A percentile compares a stretch with the other conserved stretches of the same genome.
Evolutionary conservation across 208 protist genomes (phyloP).

Genomic region (Crithidia sp.): DNA sequence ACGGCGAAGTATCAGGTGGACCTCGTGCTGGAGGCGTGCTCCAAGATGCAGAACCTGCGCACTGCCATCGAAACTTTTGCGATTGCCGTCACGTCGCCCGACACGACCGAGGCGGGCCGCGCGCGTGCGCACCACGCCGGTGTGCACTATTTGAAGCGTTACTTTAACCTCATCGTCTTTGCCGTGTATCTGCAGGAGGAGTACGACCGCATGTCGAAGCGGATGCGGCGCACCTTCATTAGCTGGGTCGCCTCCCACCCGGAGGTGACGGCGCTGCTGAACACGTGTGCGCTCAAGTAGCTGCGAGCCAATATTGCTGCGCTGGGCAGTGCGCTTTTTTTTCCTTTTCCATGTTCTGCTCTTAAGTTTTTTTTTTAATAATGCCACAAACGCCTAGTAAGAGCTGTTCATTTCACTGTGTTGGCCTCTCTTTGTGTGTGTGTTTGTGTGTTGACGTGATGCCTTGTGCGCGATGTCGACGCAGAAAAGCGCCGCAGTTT

Average conservation of each 20-base stretch:
- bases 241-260: constrained; percentile 70
- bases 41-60: constrained; percentile 88
- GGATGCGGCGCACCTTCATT: constrained; percentile 62
- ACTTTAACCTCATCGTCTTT: constrained; percentile 91
- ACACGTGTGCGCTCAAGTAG: constrained; percentile 66
- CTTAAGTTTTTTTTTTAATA: too few species aligned
- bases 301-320: background rate
- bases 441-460: too few species aligned
- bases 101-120: constrained; percentile 70
- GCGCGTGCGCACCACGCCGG: constrained; percentile 85
- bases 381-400: too few species aligned
- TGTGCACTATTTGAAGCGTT: constrained; percentile 86
- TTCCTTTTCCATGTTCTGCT: too few species aligned
- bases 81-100: constrained; percentile 65
- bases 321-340: background rate
- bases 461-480: too few species aligned
- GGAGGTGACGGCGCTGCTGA: constrained; percentile 68
- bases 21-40: constrained; percentile 86
- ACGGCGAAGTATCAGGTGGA: constrained; percentile 80
- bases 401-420: too few species aligned
- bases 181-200: constrained; percentile 86
- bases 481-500: too few species aligned
- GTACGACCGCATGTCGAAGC: constrained; percentile 66
- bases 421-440: too few species aligned
- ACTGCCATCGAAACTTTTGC: constrained; percentile 86